Evolutionary conservation across 78 protist species (phyloP).

Genomic region (Dictyostelium intermedium): DNA sequence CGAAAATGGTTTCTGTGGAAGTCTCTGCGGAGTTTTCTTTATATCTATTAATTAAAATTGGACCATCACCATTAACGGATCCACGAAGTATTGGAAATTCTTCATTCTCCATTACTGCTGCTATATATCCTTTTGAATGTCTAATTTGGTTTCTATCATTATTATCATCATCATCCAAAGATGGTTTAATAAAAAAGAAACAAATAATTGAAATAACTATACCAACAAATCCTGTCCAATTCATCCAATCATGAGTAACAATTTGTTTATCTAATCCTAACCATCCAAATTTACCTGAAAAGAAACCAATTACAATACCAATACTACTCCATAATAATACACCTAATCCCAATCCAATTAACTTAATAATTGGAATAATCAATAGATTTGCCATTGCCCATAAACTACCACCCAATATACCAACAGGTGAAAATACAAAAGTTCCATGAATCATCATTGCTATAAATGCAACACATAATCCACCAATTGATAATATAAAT

Average conservation of each 20-base stretch:
- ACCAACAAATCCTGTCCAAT: slow-evolving; percentile 52
- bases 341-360: slow-evolving; percentile 88
- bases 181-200: slow-evolving; percentile 76
- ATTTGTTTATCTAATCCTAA: slow-evolving; percentile 69
- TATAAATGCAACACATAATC: slow-evolving; percentile 21
- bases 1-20: slow-evolving; percentile 10
- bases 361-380: slow-evolving; percentile 82
- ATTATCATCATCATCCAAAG: slow-evolving; percentile 35
- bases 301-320: slow-evolving; percentile 84
- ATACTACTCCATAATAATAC: slow-evolving; percentile 85
- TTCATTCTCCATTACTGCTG: neutral
- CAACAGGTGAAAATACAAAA: slow-evolving; percentile 18
- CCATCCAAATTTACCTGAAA: slow-evolving; percentile 82
- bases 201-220: slow-evolving; percentile 39
- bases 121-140: neutral
- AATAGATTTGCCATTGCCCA: slow-evolving; percentile 81
- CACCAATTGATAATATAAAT: slow-evolving; percentile 55
- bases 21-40: neutral
- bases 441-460: slow-evolving; percentile 27
- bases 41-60: neutral
- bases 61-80: neutral
- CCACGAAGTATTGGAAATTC: neutral
- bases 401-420: slow-evolving; percentile 23
- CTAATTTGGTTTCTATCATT: no score
- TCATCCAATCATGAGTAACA: slow-evolving; percentile 26